Conservation (phyloP, 2,329 filamentous ascomycete species). For the Botrytis pseudocinerea region DNA sequence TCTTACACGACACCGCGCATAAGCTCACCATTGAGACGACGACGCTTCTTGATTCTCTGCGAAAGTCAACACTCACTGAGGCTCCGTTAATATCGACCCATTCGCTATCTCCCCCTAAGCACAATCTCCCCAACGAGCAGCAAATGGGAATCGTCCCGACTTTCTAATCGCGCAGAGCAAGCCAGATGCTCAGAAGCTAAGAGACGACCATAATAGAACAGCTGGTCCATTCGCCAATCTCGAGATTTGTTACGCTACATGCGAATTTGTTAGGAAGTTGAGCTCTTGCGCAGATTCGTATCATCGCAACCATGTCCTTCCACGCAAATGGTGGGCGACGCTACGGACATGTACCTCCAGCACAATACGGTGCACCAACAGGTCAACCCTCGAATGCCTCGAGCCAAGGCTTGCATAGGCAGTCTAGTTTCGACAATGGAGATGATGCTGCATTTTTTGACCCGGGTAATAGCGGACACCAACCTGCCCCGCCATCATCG, state of each 20-base stretch:
- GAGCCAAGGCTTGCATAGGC: slow-evolving; percentile 48
- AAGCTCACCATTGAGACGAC: slow-evolving; percentile 13
- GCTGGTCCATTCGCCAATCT: slow-evolving; percentile 5
- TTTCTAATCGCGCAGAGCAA: slow-evolving; percentile 13
- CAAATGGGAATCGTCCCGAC: slow-evolving; percentile 30
- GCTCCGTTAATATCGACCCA: neutral
- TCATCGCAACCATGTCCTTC: slow-evolving; percentile 56
- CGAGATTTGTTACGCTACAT: neutral
- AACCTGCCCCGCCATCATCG: slow-evolving; percentile 37
- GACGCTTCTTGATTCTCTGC: neutral
- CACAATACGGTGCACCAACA: slow-evolving; percentile 55
- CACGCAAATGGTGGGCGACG: slow-evolving; percentile 59
- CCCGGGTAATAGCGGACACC: slow-evolving; percentile 39
- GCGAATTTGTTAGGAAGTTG: neutral
- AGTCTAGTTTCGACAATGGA: slow-evolving; percentile 73
- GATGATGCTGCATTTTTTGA: slow-evolving; percentile 65
- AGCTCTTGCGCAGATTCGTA: slow-evolving; percentile 1
- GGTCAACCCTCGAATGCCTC: slow-evolving; percentile 42
- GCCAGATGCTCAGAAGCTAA: neutral
- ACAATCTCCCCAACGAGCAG: slow-evolving; percentile 19
- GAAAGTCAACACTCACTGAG: neutral
- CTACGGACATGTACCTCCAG: slow-evolving; percentile 66
- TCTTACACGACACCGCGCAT: slow-evolving; percentile 24
- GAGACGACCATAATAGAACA: slow-evolving; percentile 2
- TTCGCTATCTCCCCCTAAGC: neutral